These are phyloP conservation scores for Dentipellis fragilis DNA, from an alignment of 768 basidiomycete species.

Conservation along the genomic window DNA sequence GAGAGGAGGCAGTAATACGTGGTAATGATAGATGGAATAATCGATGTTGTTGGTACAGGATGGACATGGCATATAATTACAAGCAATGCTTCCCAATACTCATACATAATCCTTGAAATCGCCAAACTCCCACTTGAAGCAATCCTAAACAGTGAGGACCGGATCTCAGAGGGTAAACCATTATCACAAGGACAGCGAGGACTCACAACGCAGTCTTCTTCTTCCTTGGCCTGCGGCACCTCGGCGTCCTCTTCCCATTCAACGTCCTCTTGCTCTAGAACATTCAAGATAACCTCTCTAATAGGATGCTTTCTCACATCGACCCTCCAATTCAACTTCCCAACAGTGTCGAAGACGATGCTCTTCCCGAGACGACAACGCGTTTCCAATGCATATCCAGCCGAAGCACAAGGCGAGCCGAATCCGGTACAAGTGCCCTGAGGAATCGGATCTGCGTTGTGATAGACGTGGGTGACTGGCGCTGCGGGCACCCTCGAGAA, in stretches of 20 bases:
- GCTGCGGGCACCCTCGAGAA: constrained; percentile 11
- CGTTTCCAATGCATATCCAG: constrained; percentile 57
- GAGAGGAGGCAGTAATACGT: constrained; percentile 16
- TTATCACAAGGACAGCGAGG: neutral
- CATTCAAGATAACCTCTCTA: constrained; percentile 39
- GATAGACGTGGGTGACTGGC: constrained; percentile 38
- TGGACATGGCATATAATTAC: constrained; percentile 3
- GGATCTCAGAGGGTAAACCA: neutral
- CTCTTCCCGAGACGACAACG: constrained; percentile 53
- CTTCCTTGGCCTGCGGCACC: constrained; percentile 48
- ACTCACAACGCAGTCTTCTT: constrained; percentile 54
- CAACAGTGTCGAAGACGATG: constrained; percentile 63
- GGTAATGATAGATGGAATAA: neutral
- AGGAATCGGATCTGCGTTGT: constrained; percentile 66
- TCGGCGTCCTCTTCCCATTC: constrained; percentile 35
- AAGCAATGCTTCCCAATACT: neutral
- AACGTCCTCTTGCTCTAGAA: constrained; percentile 37
- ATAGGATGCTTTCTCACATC: constrained; percentile 49
- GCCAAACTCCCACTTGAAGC: constrained; percentile 70
- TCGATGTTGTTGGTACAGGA: neutral
- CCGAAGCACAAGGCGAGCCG: constrained; percentile 43
- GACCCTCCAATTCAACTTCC: constrained; percentile 47
- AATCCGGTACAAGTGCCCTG: constrained; percentile 45
- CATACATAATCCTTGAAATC: constrained; percentile 22
- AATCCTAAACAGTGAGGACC: constrained; percentile 38